Evolutionary conservation across 169 alveolate genomes (phyloP), one percentile per base, ranked within the genome.

Genomic region (Cryptosporidium ubiquitum): DNA sequence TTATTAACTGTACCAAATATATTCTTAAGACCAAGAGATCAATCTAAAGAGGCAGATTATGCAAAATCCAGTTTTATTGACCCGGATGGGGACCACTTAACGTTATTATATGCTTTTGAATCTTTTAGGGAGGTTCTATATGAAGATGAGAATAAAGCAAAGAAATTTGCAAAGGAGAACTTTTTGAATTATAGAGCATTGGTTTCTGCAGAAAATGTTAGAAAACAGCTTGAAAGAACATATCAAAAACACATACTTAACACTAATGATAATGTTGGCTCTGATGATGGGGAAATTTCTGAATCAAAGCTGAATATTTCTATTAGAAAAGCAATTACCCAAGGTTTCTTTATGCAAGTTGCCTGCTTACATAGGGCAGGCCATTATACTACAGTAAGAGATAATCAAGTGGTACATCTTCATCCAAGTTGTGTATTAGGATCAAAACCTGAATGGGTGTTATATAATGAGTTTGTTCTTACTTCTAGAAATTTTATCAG

Each of bases 51-150:
- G 85, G 99, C 98, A 60, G 99, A 96, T 86, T 95, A 94, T 47
- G 98, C 98, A 68, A 97, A 96, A 94, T 85, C 96, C 51, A 92
- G 97, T 86, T 98, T 98, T 93, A 86, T 97, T 5, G 98, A 98
- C 84, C 94, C 94, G 84, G 98, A 96, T 69, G 99, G 99, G 2
- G 99, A 99, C 84, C 99, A 99, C 91, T 91, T 98, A 26, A 97
- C 99, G 1, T 91, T 97, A 66, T 94, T 99, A 52, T 93, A 95
- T 86, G 98, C 95, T 1, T 98, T 79, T 61, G 64, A 79, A 5
- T 44, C 74, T 31, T 69, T 60, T 91, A 84, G 92, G 91, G 91
- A 55, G 57, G 44, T 61, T 75, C 26, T 94, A 86, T 69, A 85
- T 39, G 95, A 95, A 71, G 93, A 94, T 64, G 94, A 93, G 86